phyloP scores from a whole-genome alignment of 2,329 filamentous ascomycete genomes.

The Sphaerulina vaccinii region DNA sequence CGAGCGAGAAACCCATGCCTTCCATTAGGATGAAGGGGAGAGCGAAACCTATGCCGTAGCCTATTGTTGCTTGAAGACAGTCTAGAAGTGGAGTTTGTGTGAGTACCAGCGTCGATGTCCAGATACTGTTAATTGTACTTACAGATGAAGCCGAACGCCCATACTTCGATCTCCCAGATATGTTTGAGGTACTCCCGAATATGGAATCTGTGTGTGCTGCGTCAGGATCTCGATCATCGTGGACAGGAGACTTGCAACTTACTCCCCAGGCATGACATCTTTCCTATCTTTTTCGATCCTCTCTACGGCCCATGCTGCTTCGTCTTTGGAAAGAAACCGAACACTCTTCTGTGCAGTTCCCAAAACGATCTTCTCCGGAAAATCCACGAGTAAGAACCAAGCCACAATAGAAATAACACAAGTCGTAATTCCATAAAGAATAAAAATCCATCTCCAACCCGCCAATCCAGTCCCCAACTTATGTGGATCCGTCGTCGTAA shows the following conservation, averaged over 20 bases:
- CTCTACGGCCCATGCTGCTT: conserved; percentile 15
- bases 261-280: conserved; percentile 14
- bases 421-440: conserved; percentile 11
- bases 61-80: neutral
- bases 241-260: neutral
- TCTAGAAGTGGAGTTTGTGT: neutral
- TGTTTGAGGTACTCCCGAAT: conserved; percentile 5
- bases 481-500: neutral
- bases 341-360: conserved; percentile 2
- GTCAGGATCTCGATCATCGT: neutral
- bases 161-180: conserved; percentile 11
- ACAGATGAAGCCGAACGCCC: too few species aligned
- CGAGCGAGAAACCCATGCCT: conserved; percentile 42
- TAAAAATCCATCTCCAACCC: conserved; percentile 25
- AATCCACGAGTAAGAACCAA: conserved; percentile 15
- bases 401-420: conserved; percentile 1
- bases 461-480: conserved; percentile 11
- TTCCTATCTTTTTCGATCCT: conserved; percentile 15
- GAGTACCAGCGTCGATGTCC: too few species aligned
- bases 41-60: conserved; percentile 15
- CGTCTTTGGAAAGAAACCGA: conserved; percentile 9
- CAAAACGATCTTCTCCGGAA: conserved; percentile 15
- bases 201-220: conserved; percentile 3
- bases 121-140: too few species aligned
- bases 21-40: conserved; percentile 17